These are phyloP conservation scores for Leucaena leucocephala DNA, from an alignment of 306 rosid genomes.

Conservation along the genomic window DNA sequence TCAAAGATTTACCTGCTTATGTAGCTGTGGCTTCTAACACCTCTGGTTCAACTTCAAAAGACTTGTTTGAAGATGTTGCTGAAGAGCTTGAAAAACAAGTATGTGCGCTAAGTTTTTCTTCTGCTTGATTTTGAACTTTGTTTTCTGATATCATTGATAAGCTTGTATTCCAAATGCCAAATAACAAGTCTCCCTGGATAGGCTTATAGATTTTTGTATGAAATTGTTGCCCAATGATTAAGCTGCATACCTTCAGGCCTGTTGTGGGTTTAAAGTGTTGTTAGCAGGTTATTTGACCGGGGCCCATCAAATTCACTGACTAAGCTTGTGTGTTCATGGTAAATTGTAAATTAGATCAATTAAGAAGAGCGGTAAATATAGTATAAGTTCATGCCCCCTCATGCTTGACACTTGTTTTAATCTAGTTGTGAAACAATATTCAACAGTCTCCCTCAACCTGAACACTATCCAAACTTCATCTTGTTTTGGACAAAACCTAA, in stretches of 20 bases:
- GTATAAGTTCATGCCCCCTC: too few species aligned
- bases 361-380: too few species aligned
- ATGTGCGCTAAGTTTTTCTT: constrained; percentile 37
- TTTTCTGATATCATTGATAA: background rate
- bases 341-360: too few species aligned
- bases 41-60: constrained; percentile 90
- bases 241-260: constrained; percentile 9
- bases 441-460: too few species aligned
- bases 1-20: constrained; percentile 79
- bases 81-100: constrained; percentile 92
- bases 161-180: constrained; percentile 14
- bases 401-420: too few species aligned
- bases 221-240: constrained; percentile 11
- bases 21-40: constrained; percentile 78
- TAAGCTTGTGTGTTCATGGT: too few species aligned
- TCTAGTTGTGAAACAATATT: too few species aligned
- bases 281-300: background rate
- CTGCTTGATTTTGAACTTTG: constrained; percentile 32
- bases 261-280: background rate
- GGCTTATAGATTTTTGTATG: background rate
- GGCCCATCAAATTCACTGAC: too few species aligned
- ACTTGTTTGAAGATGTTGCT: constrained; percentile 81
- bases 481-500: too few species aligned
- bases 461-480: too few species aligned
- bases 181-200: constrained; percentile 18